Percentiles rank a stretch among this genome's conserved stretches.
Conservation (phyloP, 2,329 filamentous ascomycete genomes). For the Lachnellula suecica region DNA sequence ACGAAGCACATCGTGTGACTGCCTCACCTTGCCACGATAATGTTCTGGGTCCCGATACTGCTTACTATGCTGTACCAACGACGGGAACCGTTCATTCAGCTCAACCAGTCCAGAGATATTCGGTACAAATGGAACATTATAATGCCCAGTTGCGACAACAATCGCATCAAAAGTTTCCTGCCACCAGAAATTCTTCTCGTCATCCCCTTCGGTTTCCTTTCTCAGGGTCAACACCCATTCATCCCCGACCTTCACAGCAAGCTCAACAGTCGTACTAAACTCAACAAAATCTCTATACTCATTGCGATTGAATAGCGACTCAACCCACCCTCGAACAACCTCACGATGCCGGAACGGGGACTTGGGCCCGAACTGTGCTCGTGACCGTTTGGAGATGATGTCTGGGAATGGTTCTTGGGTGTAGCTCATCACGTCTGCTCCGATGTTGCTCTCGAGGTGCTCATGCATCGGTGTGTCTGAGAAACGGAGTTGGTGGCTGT, state of each 20-base stretch:
- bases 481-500: background rate
- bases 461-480: constrained; percentile 45
- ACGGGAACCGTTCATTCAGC: constrained; percentile 53
- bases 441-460: constrained; percentile 61
- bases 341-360: constrained; percentile 60
- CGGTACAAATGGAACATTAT: constrained; percentile 61
- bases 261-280: constrained; percentile 60
- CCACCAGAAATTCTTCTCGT: constrained; percentile 57
- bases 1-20: too few relatives aligned
- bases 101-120: constrained; percentile 53
- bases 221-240: constrained; percentile 55
- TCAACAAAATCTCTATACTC: constrained; percentile 50
- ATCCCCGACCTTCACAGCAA: constrained; percentile 43
- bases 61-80: constrained; percentile 64
- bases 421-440: constrained; percentile 56
- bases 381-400: constrained; percentile 38
- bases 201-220: constrained; percentile 29
- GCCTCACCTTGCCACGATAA: constrained; percentile 47
- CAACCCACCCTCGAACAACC: constrained; percentile 54
- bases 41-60: constrained; percentile 62
- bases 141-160: constrained; percentile 66
- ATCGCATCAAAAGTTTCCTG: constrained; percentile 62
- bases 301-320: constrained; percentile 46
- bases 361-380: constrained; percentile 50
- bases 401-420: constrained; percentile 51